phyloP scores from a whole-genome alignment of 2,329 filamentous ascomycete species.

The Rhynchosporium graminicola region DNA sequence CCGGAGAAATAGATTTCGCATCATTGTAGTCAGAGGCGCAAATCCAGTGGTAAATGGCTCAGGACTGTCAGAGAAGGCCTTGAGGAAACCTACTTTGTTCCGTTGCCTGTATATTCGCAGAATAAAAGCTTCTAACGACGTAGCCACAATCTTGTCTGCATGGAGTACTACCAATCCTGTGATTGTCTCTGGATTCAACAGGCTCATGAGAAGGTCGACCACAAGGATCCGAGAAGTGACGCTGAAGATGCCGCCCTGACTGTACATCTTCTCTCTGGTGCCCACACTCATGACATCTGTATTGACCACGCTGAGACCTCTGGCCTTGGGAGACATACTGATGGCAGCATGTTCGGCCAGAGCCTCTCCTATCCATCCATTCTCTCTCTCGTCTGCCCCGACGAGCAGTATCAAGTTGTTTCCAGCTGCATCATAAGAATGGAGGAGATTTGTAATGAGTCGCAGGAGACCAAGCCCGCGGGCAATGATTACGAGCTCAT shows the following conservation, averaged over 20 bases:
- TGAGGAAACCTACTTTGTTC: slow-evolving; percentile 91
- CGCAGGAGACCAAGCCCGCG: slow-evolving; percentile 89
- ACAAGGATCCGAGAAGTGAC: slow-evolving; percentile 95
- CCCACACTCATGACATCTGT: slow-evolving; percentile 89
- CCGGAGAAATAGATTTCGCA: slow-evolving; percentile 87
- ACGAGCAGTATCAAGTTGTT: slow-evolving; percentile 90
- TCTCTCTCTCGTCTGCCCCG: slow-evolving; percentile 88
- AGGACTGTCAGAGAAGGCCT: slow-evolving; percentile 92
- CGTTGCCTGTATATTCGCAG: slow-evolving; percentile 89
- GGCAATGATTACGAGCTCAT: slow-evolving; percentile 91
- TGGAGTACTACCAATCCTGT: slow-evolving; percentile 87
- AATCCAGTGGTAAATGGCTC: slow-evolving; percentile 90
- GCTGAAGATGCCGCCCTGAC: slow-evolving; percentile 86
- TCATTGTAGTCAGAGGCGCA: slow-evolving; percentile 82
- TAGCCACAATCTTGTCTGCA: slow-evolving; percentile 82
- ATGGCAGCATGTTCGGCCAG: slow-evolving; percentile 93
- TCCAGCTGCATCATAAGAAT: slow-evolving; percentile 94
- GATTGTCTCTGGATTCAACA: slow-evolving; percentile 80
- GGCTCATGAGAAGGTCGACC: slow-evolving; percentile 83
- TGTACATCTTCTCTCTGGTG: slow-evolving; percentile 88
- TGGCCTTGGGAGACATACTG: slow-evolving; percentile 77
- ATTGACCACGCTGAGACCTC: slow-evolving; percentile 88
- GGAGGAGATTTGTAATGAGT: slow-evolving; percentile 91
- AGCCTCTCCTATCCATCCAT: slow-evolving; percentile 95
- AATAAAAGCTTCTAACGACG: slow-evolving; percentile 92